Evolutionary conservation across 2,329 filamentous ascomycete genomes (phyloP).

Genomic region (Penicillium sp.): DNA sequence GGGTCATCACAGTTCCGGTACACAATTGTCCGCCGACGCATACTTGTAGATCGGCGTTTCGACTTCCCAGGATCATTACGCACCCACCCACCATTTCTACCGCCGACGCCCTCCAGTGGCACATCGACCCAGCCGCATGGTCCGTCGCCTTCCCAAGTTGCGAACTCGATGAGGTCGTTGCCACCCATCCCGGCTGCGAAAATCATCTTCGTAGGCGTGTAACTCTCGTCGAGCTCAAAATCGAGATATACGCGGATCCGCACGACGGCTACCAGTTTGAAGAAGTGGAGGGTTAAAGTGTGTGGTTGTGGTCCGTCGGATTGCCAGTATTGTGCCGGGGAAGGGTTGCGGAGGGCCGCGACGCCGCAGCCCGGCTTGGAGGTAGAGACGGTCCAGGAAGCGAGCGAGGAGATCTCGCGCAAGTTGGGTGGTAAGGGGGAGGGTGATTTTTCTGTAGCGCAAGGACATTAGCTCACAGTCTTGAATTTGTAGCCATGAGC

Average conservation of each 20-base stretch:
- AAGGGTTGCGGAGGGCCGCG: conserved; percentile 57
- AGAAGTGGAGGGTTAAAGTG: conserved; percentile 62
- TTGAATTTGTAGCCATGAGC: neutral
- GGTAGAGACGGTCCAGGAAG: conserved; percentile 64
- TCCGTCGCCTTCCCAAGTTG: conserved; percentile 71
- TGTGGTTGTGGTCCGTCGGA: conserved; percentile 66
- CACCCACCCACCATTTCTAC: conserved; percentile 37
- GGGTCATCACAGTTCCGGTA: conserved; percentile 17
- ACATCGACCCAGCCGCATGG: conserved; percentile 92
- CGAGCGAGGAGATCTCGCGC: conserved; percentile 63
- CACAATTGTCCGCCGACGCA: conserved; percentile 11
- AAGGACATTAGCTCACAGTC: neutral
- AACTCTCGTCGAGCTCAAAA: conserved; percentile 89
- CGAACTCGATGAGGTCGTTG: conserved; percentile 87
- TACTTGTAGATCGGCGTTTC: conserved; percentile 14
- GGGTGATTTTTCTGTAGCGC: conserved; percentile 33
- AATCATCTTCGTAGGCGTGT: conserved; percentile 89
- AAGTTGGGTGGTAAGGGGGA: conserved; percentile 45
- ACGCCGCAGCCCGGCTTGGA: conserved; percentile 63
- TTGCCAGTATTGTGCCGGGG: conserved; percentile 61
- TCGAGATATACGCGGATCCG: conserved; percentile 65
- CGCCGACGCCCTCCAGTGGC: conserved; percentile 62
- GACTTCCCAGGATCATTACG: conserved; percentile 19
- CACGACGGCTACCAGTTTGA: conserved; percentile 53
- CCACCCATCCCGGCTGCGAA: conserved; percentile 87